These are phyloP conservation scores for Stentor coeruleus DNA, from an alignment of 73 alveolate genomes.

Conservation along the genomic window DNA sequence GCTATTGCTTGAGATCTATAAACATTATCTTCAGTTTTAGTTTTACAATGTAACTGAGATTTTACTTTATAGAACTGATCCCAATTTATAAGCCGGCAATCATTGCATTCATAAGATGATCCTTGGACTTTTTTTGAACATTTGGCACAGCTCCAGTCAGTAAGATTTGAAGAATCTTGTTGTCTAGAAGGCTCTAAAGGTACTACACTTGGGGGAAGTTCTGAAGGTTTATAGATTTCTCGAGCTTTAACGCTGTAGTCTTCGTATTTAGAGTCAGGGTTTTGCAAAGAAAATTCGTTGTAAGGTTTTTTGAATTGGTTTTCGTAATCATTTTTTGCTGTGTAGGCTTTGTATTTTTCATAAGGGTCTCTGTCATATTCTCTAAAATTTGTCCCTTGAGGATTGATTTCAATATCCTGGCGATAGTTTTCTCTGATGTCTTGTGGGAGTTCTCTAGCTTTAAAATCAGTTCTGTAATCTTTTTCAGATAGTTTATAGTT, in stretches of 20 bases:
- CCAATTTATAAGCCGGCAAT: neutral
- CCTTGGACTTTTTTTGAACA: neutral
- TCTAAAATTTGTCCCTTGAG: too few relatives aligned
- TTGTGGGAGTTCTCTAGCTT: too few relatives aligned
- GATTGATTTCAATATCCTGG: too few relatives aligned
- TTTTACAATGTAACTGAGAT: neutral
- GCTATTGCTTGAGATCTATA: too few relatives aligned
- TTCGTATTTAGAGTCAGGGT: neutral
- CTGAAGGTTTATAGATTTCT: neutral
- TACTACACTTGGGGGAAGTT: neutral
- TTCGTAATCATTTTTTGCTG: neutral
- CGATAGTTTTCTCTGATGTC: too few relatives aligned
- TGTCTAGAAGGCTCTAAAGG: neutral
- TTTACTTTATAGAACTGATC: neutral
- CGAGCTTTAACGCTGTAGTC: neutral
- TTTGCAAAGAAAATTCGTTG: neutral
- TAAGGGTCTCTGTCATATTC: too few relatives aligned
- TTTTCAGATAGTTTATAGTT: too few relatives aligned
- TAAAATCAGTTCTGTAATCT: too few relatives aligned
- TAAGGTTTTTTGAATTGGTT: neutral
- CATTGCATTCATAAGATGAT: neutral
- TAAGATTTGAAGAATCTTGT: neutral
- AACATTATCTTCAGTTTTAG: neutral
- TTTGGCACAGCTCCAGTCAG: slow-evolving; percentile 2
- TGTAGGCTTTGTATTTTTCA: too few relatives aligned